Conservation (phyloP, 305 asterid species). For the Fraxinus velutina region DNA sequence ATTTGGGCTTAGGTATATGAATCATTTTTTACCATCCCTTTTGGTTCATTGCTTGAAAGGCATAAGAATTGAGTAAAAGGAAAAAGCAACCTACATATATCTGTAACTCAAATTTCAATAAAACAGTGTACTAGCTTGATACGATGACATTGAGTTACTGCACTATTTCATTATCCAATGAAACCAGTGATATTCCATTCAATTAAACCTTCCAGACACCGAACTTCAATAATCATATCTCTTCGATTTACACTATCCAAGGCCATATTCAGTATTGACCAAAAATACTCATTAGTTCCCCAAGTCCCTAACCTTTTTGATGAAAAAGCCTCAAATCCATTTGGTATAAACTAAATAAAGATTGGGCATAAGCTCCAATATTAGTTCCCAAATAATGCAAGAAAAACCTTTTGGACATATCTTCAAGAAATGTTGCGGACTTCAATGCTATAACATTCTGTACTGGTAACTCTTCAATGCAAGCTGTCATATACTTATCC, state of each 20-base stretch:
- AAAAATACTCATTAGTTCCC: neutral
- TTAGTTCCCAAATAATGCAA: neutral
- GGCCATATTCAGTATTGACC: neutral
- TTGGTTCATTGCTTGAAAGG: neutral
- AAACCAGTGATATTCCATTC: neutral
- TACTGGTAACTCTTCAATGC: neutral
- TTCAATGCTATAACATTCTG: neutral
- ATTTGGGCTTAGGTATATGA: neutral
- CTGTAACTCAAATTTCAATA: neutral
- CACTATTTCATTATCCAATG: neutral
- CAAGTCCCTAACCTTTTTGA: neutral
- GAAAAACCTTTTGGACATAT: neutral
- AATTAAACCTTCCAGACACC: neutral
- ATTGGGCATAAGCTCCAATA: neutral
- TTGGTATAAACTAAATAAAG: neutral
- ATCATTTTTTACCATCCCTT: neutral
- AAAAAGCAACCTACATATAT: neutral
- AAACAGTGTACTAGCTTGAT: neutral
- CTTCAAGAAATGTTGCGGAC: neutral
- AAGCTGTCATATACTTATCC: neutral
- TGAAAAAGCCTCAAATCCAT: neutral
- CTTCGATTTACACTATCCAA: neutral
- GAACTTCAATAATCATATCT: neutral
- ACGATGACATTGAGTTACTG: neutral
- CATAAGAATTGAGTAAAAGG: neutral